phyloP scores from a whole-genome alignment of 495 filamentous ascomycete species.

The Aspergillus hancockii region DNA sequence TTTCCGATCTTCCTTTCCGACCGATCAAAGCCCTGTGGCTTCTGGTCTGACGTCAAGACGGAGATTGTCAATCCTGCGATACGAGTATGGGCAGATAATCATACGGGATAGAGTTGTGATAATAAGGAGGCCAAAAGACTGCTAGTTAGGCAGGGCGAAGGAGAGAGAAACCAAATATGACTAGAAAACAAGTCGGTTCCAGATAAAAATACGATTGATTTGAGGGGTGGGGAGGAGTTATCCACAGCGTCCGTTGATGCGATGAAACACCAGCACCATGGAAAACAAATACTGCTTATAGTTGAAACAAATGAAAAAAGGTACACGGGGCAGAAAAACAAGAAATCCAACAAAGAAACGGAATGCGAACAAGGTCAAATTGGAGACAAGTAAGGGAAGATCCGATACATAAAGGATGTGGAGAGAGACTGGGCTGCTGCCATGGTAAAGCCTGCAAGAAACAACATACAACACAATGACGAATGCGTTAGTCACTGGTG shows the following conservation, averaged over 20 bases:
- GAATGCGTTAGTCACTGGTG: slow-evolving; percentile 23
- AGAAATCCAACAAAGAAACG: slow-evolving; percentile 1
- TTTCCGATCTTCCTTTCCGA: background rate
- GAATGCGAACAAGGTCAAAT: background rate
- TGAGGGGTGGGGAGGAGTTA: background rate
- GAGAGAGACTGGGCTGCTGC: slow-evolving; percentile 16
- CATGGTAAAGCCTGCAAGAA: slow-evolving; percentile 22
- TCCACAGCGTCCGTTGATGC: background rate
- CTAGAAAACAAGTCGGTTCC: background rate
- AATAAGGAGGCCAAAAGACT: background rate
- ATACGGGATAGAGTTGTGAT: background rate
- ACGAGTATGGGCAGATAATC: background rate
- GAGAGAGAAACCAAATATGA: background rate
- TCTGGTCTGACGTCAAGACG: background rate
- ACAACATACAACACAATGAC: slow-evolving; percentile 25
- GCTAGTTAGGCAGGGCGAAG: no score
- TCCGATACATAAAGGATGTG: slow-evolving; percentile 24
- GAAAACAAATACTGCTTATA: background rate
- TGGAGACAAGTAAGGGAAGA: slow-evolving; percentile 21
- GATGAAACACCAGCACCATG: background rate
- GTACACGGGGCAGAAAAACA: slow-evolving; percentile 3
- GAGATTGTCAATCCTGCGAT: background rate
- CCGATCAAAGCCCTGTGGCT: no score
- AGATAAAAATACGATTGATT: background rate
- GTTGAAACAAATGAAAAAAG: background rate